Evolutionary conservation across 2,329 filamentous ascomycete species (phyloP), one percentile per base, ranked within the genome.

Genomic region (Dactylellina parvicollis): DNA sequence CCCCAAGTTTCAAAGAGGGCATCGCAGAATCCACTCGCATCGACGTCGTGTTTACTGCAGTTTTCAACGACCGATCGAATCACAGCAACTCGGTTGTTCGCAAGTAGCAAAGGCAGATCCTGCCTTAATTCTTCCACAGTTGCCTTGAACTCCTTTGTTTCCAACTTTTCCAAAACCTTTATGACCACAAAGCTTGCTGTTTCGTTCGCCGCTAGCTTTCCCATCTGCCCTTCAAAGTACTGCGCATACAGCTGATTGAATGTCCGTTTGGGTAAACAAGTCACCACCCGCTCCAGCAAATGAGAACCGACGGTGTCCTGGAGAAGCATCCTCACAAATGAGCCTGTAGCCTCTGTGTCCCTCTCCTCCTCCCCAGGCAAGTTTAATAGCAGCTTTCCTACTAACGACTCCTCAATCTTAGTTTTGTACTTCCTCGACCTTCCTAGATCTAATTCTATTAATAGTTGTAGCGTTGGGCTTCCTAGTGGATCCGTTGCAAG

Each of bases 291-390:
- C 82, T 99, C 95, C 20, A 98, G 85, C 1, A 99, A 84, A 46
- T 94, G 89, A 2, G 94, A 97, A 14, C 95, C 95, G 56, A 98
- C 89, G 1, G 90, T 85, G 79, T 98, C 92, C 80, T 97, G 98
- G 24, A 97, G 84, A 79, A 98, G 86, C 64, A 90, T 89, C 78
- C 91, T 92, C 79, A 98, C 86, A 79, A 98, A 96, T 14, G 86
- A 84, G 9, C 87, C 86, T 2, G 91, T 90, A 52, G 89, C 90
- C 32, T 91, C 90, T 1, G 87, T 87, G 14, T 87, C 87, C 75
- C 94, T 90, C 28, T 86, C 85, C 18, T 96, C 86, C 0, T 90
- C 88, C 55, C 90, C 91, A 55, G 91, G 93, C 0, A 93, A 92
- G 0, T 97, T 84, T 0, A 73, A 36, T 7, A 73, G 10, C n/a